Evolutionary conservation across 306 rosid genomes (phyloP).

Genomic region (Cicer bijugum): DNA sequence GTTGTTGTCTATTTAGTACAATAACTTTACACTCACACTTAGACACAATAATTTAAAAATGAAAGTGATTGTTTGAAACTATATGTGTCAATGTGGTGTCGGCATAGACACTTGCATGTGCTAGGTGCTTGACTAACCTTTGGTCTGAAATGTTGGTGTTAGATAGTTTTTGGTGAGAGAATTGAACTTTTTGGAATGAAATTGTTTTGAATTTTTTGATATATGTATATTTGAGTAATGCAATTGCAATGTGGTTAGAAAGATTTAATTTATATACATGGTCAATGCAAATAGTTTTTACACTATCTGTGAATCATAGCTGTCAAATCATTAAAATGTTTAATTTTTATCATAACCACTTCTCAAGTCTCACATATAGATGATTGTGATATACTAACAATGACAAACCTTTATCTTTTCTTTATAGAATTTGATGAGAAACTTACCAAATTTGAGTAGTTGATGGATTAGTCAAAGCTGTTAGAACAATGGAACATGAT

Average conservation of each 20-base stretch:
- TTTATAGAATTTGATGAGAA: not conserved
- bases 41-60: too few relatives aligned
- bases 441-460: not conserved
- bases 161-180: not conserved
- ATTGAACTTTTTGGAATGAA: not conserved
- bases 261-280: too few relatives aligned
- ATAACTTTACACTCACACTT: not conserved
- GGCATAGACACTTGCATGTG: not conserved
- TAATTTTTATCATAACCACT: too few relatives aligned
- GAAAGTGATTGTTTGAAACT: not conserved
- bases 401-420: too few relatives aligned
- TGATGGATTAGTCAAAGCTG: not conserved
- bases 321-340: too few relatives aligned
- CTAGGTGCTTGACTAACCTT: not conserved
- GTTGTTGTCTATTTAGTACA: not conserved
- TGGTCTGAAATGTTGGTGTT: not conserved
- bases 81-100: not conserved
- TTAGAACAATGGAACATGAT: not conserved
- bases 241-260: not conserved
- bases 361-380: too few relatives aligned
- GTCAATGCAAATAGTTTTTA: too few relatives aligned
- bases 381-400: too few relatives aligned
- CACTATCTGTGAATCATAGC: too few relatives aligned
- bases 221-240: not conserved
- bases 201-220: not conserved